Base-by-base conservation (phyloP, 202 grass and related monocot species). In the Schoenoplectus triqueter region DNA sequence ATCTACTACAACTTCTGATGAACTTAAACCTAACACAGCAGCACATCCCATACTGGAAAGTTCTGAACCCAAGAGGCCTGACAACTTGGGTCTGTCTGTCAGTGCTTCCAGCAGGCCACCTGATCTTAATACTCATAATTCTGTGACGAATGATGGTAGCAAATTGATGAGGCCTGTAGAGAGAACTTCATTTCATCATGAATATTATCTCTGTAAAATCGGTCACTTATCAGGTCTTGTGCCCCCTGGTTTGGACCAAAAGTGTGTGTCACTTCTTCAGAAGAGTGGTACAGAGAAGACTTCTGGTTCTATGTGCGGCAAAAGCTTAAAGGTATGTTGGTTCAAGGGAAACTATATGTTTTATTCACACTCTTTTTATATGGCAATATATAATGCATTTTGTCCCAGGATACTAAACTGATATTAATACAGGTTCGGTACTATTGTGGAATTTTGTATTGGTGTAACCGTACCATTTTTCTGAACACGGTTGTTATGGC, bases 171-270 rank as follows among this genome's bases (percentile, higher is more conserved):
- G 21, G 46, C 2, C 61, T 52, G 69, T 41, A 41, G 76, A 84
- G 59, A 69, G 66, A 63, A 65, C 82, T 87, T n/a, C 4, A 39
- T 87, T 82, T 73, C 79, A 84, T 86, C 46, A 64, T 83, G 85
- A 45, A 47, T 93, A 93, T 71, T 81, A 90, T 75, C 71, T 75
- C 59, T 83, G 83, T 66, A 87, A 66, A 78, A 80, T 93, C 55
- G 86, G 86, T 77, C 70, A 90, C 47, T 93, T 88, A 5, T 69
- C 64, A 72, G 45, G 70, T 45, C 89, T 93, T 80, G 78, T 76
- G 56, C 49, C 84, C 84, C 49, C 81, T 9, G 87, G 83, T 70
- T 66, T 91, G 65, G 86, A 89, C 61, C 40, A 87, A 84, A 87
- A 72, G 61, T 89, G 82, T 46, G 50, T 52, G 68, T 66, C 88